A percentile compares a stretch with the other conserved stretches of the same genome.
Conservation (phyloP, 768 basidiomycete species). For the Boletus rufocinnamomeus region DNA sequence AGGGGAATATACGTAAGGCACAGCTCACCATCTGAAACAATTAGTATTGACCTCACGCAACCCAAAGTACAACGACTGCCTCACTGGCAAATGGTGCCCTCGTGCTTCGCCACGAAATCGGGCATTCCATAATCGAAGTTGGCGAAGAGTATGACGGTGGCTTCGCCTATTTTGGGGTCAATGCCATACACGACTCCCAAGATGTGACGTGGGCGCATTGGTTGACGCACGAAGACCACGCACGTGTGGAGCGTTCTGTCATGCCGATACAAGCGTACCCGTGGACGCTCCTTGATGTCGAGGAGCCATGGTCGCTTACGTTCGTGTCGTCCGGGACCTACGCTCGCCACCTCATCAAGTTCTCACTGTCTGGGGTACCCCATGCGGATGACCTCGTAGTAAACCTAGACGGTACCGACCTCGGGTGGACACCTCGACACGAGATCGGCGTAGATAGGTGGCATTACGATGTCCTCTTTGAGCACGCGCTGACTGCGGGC, state of each 20-base stretch:
- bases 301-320: constrained; percentile 55
- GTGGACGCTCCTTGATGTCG: constrained; percentile 70
- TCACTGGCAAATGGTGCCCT: constrained; percentile 73
- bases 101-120: constrained; percentile 77
- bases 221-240: constrained; percentile 46
- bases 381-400: constrained; percentile 52
- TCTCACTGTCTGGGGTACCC: constrained; percentile 75
- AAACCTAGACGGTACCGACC: constrained; percentile 58
- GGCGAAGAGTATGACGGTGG: constrained; percentile 88
- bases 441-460: constrained; percentile 70
- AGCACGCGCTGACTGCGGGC: constrained; percentile 46
- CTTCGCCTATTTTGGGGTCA: constrained; percentile 68
- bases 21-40: background rate
- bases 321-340: constrained; percentile 70
- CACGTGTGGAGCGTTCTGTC: constrained; percentile 62
- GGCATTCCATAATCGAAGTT: constrained; percentile 75
- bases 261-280: constrained; percentile 79
- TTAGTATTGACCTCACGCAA: background rate
- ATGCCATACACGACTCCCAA: constrained; percentile 51
- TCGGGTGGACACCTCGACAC: constrained; percentile 53
- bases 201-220: constrained; percentile 70
- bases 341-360: constrained; percentile 59
- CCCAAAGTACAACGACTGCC: constrained; percentile 66
- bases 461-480: constrained; percentile 64
- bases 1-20: constrained; percentile 72